These are phyloP conservation scores for Calophaca sinica DNA, from an alignment of 306 rosid genomes.

Conservation along the genomic window DNA sequence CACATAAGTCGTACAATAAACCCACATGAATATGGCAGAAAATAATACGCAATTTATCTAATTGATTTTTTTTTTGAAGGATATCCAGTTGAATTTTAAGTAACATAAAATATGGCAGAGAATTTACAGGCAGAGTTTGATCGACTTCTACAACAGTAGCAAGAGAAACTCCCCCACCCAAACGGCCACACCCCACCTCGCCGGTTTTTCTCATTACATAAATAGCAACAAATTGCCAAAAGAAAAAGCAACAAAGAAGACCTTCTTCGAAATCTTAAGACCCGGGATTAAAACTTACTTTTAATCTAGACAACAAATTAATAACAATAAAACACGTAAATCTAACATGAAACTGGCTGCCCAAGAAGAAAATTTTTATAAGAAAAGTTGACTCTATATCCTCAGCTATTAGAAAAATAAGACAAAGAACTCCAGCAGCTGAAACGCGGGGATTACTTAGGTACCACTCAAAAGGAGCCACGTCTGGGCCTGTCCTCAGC, in stretches of 20 bases:
- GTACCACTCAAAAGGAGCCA: slow-evolving; percentile 53
- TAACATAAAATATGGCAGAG: neutral
- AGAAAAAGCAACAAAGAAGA: slow-evolving; percentile 11
- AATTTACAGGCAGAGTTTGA: neutral
- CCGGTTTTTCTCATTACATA: slow-evolving; percentile 17
- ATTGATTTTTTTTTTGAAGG: no score
- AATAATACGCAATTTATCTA: slow-evolving; percentile 6
- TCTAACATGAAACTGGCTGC: slow-evolving; percentile 45
- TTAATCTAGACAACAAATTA: slow-evolving; percentile 30
- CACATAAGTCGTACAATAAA: no score
- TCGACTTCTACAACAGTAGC: no score
- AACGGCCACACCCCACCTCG: no score
- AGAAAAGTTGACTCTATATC: slow-evolving; percentile 51
- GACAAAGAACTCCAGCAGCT: slow-evolving; percentile 33
- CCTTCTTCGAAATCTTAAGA: slow-evolving; percentile 30
- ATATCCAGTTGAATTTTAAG: slow-evolving; percentile 7
- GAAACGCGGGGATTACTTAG: slow-evolving; percentile 39
- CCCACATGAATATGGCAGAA: neutral
- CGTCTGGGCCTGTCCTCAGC: slow-evolving; percentile 92
- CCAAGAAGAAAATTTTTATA: slow-evolving; percentile 25
- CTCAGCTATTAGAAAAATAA: slow-evolving; percentile 46
- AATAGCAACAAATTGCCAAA: slow-evolving; percentile 25
- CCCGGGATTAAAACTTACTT: slow-evolving; percentile 39
- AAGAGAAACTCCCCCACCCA: no score
- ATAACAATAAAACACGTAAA: slow-evolving; percentile 35